Base-by-base conservation (phyloP, 108 stramenopile genomes). In the Cyclotella choctawhatcheeana region DNA sequence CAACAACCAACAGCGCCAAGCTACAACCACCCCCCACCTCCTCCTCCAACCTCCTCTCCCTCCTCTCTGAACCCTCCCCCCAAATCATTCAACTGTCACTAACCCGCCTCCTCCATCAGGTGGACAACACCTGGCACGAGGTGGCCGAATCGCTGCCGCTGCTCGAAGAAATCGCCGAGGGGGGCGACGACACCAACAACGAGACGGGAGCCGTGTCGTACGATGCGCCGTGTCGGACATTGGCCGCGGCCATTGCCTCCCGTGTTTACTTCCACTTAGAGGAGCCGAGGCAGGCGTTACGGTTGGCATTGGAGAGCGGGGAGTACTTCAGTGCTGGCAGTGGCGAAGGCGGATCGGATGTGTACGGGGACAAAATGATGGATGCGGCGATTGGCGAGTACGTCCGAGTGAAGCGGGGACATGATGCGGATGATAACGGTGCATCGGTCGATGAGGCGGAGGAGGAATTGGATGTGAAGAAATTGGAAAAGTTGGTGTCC, bases 221-320 rank as follows among this genome's bases (percentile, higher is more conserved):
- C 26, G 40, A 50, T 12, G 58, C 82, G 25, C 83, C 82, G 7
- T 86, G 93, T 56, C 89, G 88, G 40, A 79, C 82, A 13, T 22
- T 37, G 3, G 97, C 98, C 22, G 95, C 97, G 31, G 93, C 96
- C 6, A 85, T 99, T 2, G 97, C 98, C 0, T 89, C 90, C 31
- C 92, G 97, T 40, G 94, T 96, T 56, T 99, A 97, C 65, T 99
- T 96, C 65, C 98, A 99, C 71, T 79, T 99, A 40, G 96, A 99
- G 72, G 98, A 99, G 79, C 98, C 98, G 56, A 74, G 84, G 21
- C 97, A 99, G 50, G 96, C 99, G 8, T 76, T 99, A 43, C 88
- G 97, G 7, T 84, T 99, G 62, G 86, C 95, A 27, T 66, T 96
- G 52, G 90, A 89, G n/a, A 86, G 86, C 37, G 95, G 95, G 2